Percentiles rank a stretch among this genome's conserved stretches.
Evolutionary conservation across 805 yeast species (phyloP).

Genomic region (Candida xyloterini): DNA sequence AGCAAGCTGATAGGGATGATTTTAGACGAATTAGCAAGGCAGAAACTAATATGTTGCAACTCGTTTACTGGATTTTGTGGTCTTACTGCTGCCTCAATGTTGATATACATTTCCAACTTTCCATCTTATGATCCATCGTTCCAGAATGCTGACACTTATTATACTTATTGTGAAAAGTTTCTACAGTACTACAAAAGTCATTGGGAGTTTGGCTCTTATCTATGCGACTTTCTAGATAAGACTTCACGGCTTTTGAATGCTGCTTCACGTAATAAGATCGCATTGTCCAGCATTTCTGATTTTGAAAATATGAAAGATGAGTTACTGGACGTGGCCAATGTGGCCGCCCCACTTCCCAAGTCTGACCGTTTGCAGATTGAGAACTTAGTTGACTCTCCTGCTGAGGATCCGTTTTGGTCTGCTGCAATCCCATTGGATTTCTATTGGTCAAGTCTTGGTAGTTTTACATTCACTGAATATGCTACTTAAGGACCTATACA

Average conservation of each 20-base stretch:
- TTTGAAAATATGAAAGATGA: constrained; percentile 20
- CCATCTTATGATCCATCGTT: constrained; percentile 17
- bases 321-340: constrained; percentile 18
- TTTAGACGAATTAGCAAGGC: constrained; percentile 8
- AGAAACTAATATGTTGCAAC: constrained; percentile 9
- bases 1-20: constrained; percentile 8
- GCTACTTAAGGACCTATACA: constrained; percentile 7
- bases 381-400: constrained; percentile 8
- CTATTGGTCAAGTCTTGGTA: constrained; percentile 9
- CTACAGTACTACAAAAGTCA: constrained; percentile 12
- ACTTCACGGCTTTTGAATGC: constrained; percentile 16
- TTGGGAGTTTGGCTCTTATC: constrained; percentile 19
- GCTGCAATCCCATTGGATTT: not conserved
- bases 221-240: constrained; percentile 11
- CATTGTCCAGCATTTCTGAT: constrained; percentile 13
- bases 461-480: not conserved
- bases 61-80: constrained; percentile 15
- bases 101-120: constrained; percentile 11
- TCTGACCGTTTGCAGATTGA: constrained; percentile 11
- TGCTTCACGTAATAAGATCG: constrained; percentile 12
- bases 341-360: constrained; percentile 17
- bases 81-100: constrained; percentile 17
- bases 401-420: not conserved
- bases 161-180: constrained; percentile 8
- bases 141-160: constrained; percentile 11